Conservation (phyloP, 345 rosid species). For the Eucalyptus virginea region DNA sequence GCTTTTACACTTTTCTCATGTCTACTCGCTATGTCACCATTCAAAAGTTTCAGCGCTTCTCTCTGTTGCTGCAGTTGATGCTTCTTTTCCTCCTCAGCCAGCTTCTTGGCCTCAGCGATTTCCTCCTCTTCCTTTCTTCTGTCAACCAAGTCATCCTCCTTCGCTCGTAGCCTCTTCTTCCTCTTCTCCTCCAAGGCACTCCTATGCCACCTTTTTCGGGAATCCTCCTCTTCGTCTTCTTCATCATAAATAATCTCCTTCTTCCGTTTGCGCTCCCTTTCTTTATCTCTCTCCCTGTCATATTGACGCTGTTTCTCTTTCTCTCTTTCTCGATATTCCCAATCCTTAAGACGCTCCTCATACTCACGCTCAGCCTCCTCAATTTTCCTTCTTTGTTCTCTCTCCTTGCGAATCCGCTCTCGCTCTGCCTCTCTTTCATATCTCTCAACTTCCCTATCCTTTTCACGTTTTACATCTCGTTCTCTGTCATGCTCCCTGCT, state of each 20-base stretch:
- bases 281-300: slow-evolving; percentile 92
- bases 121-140: slow-evolving; percentile 73
- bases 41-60: slow-evolving; percentile 45
- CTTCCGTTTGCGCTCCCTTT: slow-evolving; percentile 79
- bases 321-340: slow-evolving; percentile 94
- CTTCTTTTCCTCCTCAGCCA: slow-evolving; percentile 60
- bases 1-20: slow-evolving; percentile 11
- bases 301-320: slow-evolving; percentile 86
- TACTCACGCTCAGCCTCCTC: slow-evolving; percentile 92
- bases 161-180: slow-evolving; percentile 63
- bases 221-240: slow-evolving; percentile 77
- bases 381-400: slow-evolving; percentile 84
- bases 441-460: slow-evolving; percentile 82
- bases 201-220: slow-evolving; percentile 80
- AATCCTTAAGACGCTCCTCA: slow-evolving; percentile 80
- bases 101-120: slow-evolving; percentile 66
- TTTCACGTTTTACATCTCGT: slow-evolving; percentile 58
- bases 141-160: slow-evolving; percentile 80
- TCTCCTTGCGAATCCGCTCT: slow-evolving; percentile 79
- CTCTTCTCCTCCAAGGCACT: slow-evolving; percentile 66
- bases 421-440: slow-evolving; percentile 89
- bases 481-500: slow-evolving; percentile 67
- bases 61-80: slow-evolving; percentile 45
- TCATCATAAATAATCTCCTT: slow-evolving; percentile 78
- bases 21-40: slow-evolving; percentile 31